phyloP scores from a whole-genome alignment of 2,329 filamentous ascomycete genomes.

The Colletotrichum abscissum region DNA sequence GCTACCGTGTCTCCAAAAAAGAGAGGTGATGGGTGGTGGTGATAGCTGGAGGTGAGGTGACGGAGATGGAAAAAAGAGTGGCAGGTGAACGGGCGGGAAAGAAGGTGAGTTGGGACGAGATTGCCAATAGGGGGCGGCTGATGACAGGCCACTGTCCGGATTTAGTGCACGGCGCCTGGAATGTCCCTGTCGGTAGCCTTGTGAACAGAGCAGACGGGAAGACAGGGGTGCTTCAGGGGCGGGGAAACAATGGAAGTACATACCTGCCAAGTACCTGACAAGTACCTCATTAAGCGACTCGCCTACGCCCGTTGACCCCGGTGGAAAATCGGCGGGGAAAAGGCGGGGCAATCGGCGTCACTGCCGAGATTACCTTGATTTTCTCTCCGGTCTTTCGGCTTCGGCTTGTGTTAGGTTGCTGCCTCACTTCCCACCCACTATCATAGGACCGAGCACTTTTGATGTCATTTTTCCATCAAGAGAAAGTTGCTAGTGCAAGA shows the following conservation, averaged over 20 bases:
- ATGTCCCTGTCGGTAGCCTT: slow-evolving; percentile 6
- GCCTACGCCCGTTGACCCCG: neutral
- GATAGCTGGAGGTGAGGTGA: neutral
- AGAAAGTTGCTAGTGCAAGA: no score
- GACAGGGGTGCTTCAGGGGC: slow-evolving; percentile 10
- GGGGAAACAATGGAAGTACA: neutral
- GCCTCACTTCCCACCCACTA: neutral
- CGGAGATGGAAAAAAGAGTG: neutral
- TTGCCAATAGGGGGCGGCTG: neutral
- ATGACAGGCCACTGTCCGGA: slow-evolving; percentile 26
- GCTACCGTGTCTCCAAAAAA: neutral
- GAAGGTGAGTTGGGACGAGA: slow-evolving; percentile 22
- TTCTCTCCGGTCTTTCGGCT: neutral
- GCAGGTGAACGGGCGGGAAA: neutral
- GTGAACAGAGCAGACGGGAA: neutral
- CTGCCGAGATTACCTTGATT: neutral
- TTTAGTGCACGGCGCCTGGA: slow-evolving; percentile 21
- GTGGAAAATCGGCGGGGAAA: slow-evolving; percentile 18
- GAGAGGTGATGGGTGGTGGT: neutral
- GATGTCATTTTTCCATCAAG: neutral
- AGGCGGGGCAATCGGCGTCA: slow-evolving; percentile 12
- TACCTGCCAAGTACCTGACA: no score
- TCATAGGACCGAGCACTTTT: no score
- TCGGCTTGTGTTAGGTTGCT: neutral
- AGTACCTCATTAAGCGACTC: no score